A percentile compares a stretch with the other conserved stretches of the same genome.
Evolutionary conservation across 139 green algal species (phyloP).

Genomic region (Pycnococcus provasolii): DNA sequence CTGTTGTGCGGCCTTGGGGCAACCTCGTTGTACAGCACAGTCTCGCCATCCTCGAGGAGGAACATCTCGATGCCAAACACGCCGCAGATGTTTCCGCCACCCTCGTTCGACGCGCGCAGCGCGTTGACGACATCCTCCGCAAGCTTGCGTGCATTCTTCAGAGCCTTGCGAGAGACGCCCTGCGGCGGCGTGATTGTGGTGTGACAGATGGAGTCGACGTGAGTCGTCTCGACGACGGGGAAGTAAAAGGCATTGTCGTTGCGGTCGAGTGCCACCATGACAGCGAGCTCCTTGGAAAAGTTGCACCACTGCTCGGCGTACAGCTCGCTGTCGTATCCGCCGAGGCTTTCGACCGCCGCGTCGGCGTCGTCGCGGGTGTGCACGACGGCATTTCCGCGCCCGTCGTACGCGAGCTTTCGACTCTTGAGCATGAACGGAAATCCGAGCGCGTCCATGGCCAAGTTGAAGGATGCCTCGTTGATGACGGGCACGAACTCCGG

Average conservation of each 20-base stretch:
- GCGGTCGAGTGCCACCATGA: conserved; percentile 57
- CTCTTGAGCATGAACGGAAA: conserved; percentile 95
- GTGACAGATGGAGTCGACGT: conserved; percentile 81
- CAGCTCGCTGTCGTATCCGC: conserved; percentile 48
- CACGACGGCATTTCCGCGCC: conserved; percentile 79
- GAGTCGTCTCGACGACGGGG: conserved; percentile 86
- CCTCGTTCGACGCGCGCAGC: conserved; percentile 43
- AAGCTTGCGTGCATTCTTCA: conserved; percentile 18
- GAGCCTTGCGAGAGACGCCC: conserved; percentile 32
- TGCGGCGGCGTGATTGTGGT: conserved; percentile 71
- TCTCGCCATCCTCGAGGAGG: conserved; percentile 57
- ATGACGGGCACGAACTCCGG: conserved; percentile 54
- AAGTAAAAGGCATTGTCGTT: conserved; percentile 49
- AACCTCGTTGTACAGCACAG: conserved; percentile 86
- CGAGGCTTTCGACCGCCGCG: conserved; percentile 42
- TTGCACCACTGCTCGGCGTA: conserved; percentile 90
- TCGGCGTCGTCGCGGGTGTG: conserved; percentile 38
- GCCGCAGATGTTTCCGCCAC: conserved; percentile 46
- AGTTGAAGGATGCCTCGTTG: conserved; percentile 26
- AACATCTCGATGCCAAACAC: conserved; percentile 98
- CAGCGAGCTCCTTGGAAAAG: conserved; percentile 61
- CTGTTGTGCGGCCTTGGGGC: conserved; percentile 92
- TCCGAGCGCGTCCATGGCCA: conserved; percentile 48
- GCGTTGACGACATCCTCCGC: conserved; percentile 59
- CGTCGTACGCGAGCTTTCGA: conserved; percentile 79